phyloP scores from a whole-genome alignment of 2,329 filamentous ascomycete genomes.

The Colletotrichum limetticola region DNA sequence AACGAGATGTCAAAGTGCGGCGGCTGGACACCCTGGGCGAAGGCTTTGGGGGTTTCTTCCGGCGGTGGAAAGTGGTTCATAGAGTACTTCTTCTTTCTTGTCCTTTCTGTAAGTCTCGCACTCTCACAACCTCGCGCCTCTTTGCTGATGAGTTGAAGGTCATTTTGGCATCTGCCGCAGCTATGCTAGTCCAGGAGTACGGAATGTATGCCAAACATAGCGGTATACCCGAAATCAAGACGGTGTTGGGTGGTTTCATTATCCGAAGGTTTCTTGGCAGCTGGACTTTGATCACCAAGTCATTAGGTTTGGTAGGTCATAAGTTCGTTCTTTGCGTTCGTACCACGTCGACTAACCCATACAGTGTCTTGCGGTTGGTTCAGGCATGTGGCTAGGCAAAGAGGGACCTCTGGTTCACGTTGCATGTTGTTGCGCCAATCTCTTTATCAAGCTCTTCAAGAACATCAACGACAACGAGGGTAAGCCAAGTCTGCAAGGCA shows the following conservation, averaged over 20 bases:
- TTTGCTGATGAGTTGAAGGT: conserved; percentile 58
- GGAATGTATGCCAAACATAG: conserved; percentile 92
- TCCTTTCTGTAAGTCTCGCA: conserved; percentile 76
- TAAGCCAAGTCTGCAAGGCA: conserved; percentile 44
- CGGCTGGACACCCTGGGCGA: conserved; percentile 89
- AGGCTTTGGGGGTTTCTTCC: conserved; percentile 74
- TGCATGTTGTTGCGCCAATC: conserved; percentile 93
- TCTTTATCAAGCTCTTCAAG: conserved; percentile 90
- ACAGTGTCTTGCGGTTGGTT: conserved; percentile 89
- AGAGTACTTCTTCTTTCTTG: conserved; percentile 87
- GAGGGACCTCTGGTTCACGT: conserved; percentile 96
- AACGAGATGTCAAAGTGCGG: conserved; percentile 83
- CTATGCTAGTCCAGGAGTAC: conserved; percentile 83
- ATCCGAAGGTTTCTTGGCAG: conserved; percentile 86
- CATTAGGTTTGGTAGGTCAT: conserved; percentile 78
- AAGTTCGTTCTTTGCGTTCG: neutral
- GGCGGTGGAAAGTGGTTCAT: conserved; percentile 80
- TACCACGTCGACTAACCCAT: conserved; percentile 39
- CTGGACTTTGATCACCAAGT: conserved; percentile 93
- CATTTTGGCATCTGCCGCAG: conserved; percentile 80
- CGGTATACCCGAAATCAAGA: conserved; percentile 98
- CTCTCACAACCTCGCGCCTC: neutral
- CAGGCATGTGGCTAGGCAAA: conserved; percentile 96
- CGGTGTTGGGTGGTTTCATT: conserved; percentile 91
- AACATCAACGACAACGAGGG: conserved; percentile 89